Percentiles rank a stretch among this genome's conserved stretches.
Evolutionary conservation across 2,329 filamentous ascomycete genomes (phyloP).

Genomic region (Fusarium aywerte): DNA sequence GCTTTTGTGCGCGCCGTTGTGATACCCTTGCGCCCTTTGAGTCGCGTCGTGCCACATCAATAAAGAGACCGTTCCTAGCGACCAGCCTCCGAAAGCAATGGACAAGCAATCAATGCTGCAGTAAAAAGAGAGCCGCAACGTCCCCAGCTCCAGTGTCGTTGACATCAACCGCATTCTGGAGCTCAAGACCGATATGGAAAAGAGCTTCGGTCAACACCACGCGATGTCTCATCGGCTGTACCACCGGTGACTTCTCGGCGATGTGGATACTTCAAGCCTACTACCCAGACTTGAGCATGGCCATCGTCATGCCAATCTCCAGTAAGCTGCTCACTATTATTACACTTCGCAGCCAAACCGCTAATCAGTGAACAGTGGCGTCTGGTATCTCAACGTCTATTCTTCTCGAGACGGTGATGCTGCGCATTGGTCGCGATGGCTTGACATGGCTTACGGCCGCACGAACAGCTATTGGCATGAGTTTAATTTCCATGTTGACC

Average conservation of each 20-base stretch:
- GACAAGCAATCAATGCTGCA: conserved; percentile 27
- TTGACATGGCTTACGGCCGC: conserved; percentile 59
- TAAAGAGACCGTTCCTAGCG: background rate
- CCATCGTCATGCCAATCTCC: conserved; percentile 62
- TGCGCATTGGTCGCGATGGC: conserved; percentile 59
- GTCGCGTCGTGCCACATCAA: background rate
- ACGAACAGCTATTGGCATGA: conserved; percentile 67
- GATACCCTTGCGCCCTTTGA: background rate
- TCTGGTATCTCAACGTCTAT: conserved; percentile 63
- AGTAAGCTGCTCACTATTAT: conserved; percentile 49
- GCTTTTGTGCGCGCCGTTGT: background rate
- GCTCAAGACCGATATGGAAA: conserved; percentile 54
- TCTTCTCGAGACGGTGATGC: conserved; percentile 62
- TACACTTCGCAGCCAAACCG: rapidly evolving
- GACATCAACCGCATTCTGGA: conserved; percentile 48
- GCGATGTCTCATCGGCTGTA: conserved; percentile 66
- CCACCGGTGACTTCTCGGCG: conserved; percentile 64
- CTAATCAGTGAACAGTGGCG: conserved; percentile 54
- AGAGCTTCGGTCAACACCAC: conserved; percentile 65
- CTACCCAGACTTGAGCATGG: conserved; percentile 59
- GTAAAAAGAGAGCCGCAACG: background rate
- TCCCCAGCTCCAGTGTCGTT: background rate
- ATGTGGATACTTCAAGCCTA: conserved; percentile 65
- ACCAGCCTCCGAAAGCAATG: conserved; percentile 12
- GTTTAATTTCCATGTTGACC: conserved; percentile 67